Base-by-base conservation (phyloP, 2,329 filamentous ascomycete species). In the Calycina marina region DNA sequence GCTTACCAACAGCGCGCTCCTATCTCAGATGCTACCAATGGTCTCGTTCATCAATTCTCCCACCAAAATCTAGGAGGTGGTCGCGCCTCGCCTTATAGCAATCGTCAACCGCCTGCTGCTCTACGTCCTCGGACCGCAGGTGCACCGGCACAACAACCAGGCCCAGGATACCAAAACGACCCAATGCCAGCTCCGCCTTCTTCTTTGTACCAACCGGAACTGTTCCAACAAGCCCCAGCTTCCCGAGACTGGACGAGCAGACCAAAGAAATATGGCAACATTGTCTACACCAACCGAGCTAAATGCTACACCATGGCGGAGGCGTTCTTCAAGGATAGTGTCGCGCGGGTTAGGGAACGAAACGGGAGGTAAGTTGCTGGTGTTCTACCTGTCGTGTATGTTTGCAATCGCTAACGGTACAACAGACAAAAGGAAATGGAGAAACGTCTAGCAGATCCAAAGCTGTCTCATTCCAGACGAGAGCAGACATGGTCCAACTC, bases 241-340 rank as follows among this genome's bases (percentile, higher is more conserved):
- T n/a, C n/a, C n/a, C 75, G 84, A 46, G 93, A 88, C 58, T n/a
- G n/a, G n/a, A n/a, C n/a, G n/a, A n/a, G n/a, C n/a, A n/a, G n/a
- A n/a, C 83, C 85, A 3, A 83, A 92, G 51, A 82, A 81, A 50
- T 77, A 74, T 45, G 71, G 72, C 18, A 53, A 63, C 34, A 67
- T 70, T 44, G 65, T 72, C 43, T 73, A 76, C 49, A 75, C 73
- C 53, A 78, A 78, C 53, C 71, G 77, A 58, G 77, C 76, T 59
- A 76, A 74, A 51, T 77, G 73, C 53, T 69, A 69, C 10, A 69
- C 75, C 50, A 54, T 77, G 51, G 80, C 92, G 24, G 74, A 79
- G 35, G 85, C 90, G 47, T 96, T 96, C 64, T 98, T 96, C 72
- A 92, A 93, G 60, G 88, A 98, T 59, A 96, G 88, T 55, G 92